Base-by-base conservation (phyloP, 257 asterid species). In the Solanum bulbocastanum region DNA sequence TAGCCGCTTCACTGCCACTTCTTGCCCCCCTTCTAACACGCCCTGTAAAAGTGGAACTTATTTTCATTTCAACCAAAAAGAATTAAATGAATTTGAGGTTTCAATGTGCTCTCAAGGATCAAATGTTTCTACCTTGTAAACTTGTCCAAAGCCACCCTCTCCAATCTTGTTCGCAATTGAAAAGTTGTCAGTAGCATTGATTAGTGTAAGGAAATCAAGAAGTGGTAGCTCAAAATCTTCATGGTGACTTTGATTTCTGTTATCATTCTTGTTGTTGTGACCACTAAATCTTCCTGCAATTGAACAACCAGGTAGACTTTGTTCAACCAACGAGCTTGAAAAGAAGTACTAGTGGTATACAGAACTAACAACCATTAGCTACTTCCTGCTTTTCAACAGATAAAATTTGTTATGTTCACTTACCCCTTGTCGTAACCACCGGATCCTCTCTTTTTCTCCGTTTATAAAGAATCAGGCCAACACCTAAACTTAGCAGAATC, bases 91-190 rank as follows among this genome's bases (percentile, higher is more conserved):
- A 30, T 81, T 81, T 30, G 10, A 39, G 22, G 35, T 39, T 81
- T 81, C 66, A 46, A 30, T 46, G 85, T 16, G 68, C 68, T 46
- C 66, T 79, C 25, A 16, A 39, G 33, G 58, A 39, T 58, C 46
- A 72, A 14, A 30, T 35, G 36, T 78, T 83, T 42, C 37, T 89
- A 88, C 94, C 94, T 86, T 90, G 60, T 90, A 88, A 82, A 92
- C 94, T 60, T 90, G 88, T 13, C 94, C 94, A 76, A 81, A 92
- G 9, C 94, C 94, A 71, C 94, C 94, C 83, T 92, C 91, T 83
- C 94, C 94, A 39, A 92, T 90, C 89, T 90, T 90, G 75, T 89
- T 90, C 58, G 8, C 75, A 30, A 15, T 15, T 22, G 90, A 87
- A 46, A 90, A 92, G 35, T 78, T 86, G 15, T 79, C 30, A 1